These are phyloP conservation scores for Coprinellus micaceus DNA, from an alignment of 768 basidiomycete genomes.

Conservation along the genomic window DNA sequence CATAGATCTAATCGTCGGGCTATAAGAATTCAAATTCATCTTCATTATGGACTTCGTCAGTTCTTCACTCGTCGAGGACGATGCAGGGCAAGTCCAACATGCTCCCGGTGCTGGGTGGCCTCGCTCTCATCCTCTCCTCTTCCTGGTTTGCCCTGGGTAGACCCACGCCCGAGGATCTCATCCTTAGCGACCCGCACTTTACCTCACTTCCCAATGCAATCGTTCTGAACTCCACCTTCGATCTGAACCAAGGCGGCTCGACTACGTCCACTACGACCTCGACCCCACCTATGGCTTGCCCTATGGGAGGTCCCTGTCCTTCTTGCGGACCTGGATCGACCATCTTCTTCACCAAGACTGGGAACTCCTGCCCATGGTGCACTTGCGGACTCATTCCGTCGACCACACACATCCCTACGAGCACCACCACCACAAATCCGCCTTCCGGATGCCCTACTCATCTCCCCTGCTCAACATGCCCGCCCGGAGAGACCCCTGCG, in stretches of 20 bases:
- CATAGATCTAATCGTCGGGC: too few relatives aligned
- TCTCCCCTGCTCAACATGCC: neutral
- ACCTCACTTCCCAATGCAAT: neutral
- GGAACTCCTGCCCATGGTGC: conserved; percentile 2
- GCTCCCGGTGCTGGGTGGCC: too few relatives aligned
- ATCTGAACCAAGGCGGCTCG: too few relatives aligned
- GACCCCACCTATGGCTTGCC: neutral
- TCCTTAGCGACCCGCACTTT: neutral
- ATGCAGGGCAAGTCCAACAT: too few relatives aligned
- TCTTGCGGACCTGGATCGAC: conserved; percentile 3
- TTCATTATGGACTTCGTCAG: too few relatives aligned
- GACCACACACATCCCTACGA: neutral
- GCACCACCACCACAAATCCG: neutral
- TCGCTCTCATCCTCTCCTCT: too few relatives aligned
- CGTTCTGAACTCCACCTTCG: neutral
- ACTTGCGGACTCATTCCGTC: conserved; percentile 1
- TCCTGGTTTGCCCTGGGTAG: too few relatives aligned
- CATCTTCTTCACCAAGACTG: neutral
- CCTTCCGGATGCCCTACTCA: neutral
- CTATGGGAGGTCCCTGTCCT: neutral
- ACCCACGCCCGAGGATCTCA: neutral
- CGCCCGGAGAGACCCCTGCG: neutral
- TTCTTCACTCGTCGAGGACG: too few relatives aligned
- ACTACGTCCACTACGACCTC: neutral
- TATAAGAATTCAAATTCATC: too few relatives aligned